A percentile compares a stretch with the other conserved stretches of the same genome.
phyloP scores from a whole-genome alignment of 352 stramenopile genomes.

The Aphanomyces euteiches region DNA sequence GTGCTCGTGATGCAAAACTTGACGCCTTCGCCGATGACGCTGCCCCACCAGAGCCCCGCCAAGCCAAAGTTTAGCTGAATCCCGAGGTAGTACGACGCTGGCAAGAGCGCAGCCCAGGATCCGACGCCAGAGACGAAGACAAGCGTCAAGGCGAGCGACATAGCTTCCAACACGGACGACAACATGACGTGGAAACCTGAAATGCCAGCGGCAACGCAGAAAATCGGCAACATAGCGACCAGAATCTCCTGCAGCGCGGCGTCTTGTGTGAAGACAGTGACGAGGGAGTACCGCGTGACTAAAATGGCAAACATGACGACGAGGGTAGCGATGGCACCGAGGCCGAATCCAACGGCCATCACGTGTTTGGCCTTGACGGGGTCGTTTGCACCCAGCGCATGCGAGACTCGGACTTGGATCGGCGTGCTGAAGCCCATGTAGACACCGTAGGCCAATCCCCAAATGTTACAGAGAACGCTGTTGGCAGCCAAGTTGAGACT shows the following conservation, averaged over 20 bases:
- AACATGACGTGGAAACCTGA: constrained; percentile 73
- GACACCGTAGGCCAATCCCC: constrained; percentile 72
- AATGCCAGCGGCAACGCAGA: constrained; percentile 64
- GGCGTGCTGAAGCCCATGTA: constrained; percentile 77
- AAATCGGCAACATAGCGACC: constrained; percentile 53
- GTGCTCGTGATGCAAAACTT: constrained; percentile 64
- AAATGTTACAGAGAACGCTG: constrained; percentile 80
- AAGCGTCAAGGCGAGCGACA: constrained; percentile 66
- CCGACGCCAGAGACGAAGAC: constrained; percentile 59
- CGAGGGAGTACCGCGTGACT: constrained; percentile 44
- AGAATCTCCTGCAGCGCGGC: constrained; percentile 48
- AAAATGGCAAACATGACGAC: constrained; percentile 49
- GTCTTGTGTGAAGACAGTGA: constrained; percentile 68
- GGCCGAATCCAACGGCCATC: constrained; percentile 56
- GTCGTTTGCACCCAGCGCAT: constrained; percentile 64
- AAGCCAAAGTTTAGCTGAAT: constrained; percentile 50
- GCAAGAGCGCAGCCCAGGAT: constrained; percentile 69
- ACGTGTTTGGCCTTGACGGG: constrained; percentile 53
- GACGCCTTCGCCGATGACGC: constrained; percentile 56
- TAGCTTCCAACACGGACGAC: constrained; percentile 69
- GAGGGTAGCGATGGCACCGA: constrained; percentile 50
- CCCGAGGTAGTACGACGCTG: constrained; percentile 53
- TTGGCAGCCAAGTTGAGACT: constrained; percentile 66
- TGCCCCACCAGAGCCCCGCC: constrained; percentile 72
- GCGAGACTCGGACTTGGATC: constrained; percentile 68